Conservation (phyloP, 2,329 filamentous ascomycete species). For the Venturia pyrina region DNA sequence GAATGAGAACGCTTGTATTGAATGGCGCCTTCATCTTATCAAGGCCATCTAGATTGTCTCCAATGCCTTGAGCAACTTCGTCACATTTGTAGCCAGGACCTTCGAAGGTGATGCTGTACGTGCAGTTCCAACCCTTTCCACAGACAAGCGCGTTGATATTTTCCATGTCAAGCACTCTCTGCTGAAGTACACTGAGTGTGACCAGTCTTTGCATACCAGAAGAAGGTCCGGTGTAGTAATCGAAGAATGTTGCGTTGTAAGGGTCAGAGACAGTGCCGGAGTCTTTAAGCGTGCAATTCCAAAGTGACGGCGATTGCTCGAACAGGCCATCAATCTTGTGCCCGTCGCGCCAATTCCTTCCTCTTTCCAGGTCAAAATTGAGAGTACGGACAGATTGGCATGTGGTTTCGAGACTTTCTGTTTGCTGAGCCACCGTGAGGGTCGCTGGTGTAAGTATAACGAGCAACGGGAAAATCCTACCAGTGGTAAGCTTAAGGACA, state of each 20-base stretch:
- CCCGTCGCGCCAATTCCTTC: constrained; percentile 22
- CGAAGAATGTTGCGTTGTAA: constrained; percentile 19
- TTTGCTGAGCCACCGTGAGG: constrained; percentile 23
- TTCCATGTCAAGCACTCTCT: constrained; percentile 20
- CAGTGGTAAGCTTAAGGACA: background rate
- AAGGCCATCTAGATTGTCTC: constrained; percentile 14
- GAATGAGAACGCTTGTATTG: constrained; percentile 21
- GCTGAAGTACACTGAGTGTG: constrained; percentile 23
- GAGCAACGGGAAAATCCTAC: constrained; percentile 23
- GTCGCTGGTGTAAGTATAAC: constrained; percentile 27
- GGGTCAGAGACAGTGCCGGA: constrained; percentile 15
- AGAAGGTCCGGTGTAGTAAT: constrained; percentile 29
- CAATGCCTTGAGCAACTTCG: constrained; percentile 20
- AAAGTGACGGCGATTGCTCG: constrained; percentile 21
- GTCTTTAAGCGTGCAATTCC: constrained; percentile 25
- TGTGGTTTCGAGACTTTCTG: constrained; percentile 17
- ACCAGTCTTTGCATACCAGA: constrained; percentile 24
- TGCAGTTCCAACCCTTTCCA: constrained; percentile 26
- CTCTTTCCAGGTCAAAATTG: constrained; percentile 24
- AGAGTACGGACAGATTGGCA: constrained; percentile 22
- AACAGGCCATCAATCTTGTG: constrained; percentile 16
- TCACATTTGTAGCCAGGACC: constrained; percentile 29
- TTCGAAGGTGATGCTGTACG: constrained; percentile 24
- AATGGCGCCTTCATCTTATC: constrained; percentile 22
- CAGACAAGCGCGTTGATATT: constrained; percentile 21